Base-by-base conservation (phyloP, 2,329 filamentous ascomycete genomes). In the Metarhizium sp. region DNA sequence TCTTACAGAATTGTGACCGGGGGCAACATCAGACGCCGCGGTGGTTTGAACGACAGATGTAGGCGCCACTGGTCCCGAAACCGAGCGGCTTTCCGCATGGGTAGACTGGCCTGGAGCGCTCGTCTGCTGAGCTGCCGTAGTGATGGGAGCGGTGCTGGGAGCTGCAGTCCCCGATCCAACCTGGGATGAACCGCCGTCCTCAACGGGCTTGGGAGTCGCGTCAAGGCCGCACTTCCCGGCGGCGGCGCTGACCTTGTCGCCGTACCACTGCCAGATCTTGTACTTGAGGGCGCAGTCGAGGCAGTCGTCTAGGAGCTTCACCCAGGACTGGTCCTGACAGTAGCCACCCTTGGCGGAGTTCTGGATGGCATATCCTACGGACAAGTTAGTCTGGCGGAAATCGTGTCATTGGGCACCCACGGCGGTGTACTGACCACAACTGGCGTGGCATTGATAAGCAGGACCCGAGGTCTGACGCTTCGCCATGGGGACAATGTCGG, bases 371-470 rank as follows among this genome's bases (percentile, higher is more conserved):
- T 66, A 62, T 50, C 69, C 69, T 70, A 50, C 25, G 3, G 11
- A 18, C 5, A 16, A 14, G 49, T 55, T n/a, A 55, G 57, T 52
- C n/a, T 18, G 34, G 13, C 6, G 32, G 34, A 36, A 36, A 36
- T 8, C 34, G 5, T 13, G 34, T 13, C 34, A 13, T 36, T 36
- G 25, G 25, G 4, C 25, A 4, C 5, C 34, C 34, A 10, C 34
- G 34, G 25, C 25, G 25, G 25, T 25, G 34, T 34, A 66, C 72
- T 57, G 66, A 78, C 77, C 76, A 66, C 77, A 79, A 64, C 74
- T 73, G 60, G 73, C 70, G 59, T 79, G 77, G 65, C 78, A 80
- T 46, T 77, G 66, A 61, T 74, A 78, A 6, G 66, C 58, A 5
- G 74, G 69, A 2, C 61, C 65, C 2, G 57, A 58, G 5, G 71